Evolutionary conservation across 345 rosid genomes (phyloP).

Genomic region (Salix suchowensis): DNA sequence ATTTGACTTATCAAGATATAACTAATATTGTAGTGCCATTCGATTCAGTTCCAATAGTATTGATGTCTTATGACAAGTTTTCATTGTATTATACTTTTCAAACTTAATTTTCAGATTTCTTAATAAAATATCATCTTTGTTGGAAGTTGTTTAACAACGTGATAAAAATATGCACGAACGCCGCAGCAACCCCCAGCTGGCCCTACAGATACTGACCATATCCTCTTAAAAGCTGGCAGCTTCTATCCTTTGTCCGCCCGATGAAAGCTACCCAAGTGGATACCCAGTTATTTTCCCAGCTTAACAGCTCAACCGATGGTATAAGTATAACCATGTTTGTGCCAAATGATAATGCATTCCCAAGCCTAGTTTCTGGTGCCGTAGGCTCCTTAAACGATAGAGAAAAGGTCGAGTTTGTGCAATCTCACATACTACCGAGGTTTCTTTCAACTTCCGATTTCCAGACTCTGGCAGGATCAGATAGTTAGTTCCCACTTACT

Average conservation of each 20-base stretch:
- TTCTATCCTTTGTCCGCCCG: constrained; percentile 19
- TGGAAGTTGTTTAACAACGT: too few species aligned
- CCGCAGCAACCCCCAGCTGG: not conserved
- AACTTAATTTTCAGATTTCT: too few species aligned
- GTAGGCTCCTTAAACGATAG: constrained; percentile 6
- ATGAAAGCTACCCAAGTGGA: constrained; percentile 13
- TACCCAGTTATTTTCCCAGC: constrained; percentile 10
- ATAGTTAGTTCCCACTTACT: not conserved
- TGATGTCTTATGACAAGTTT: too few species aligned
- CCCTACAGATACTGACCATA: constrained; percentile 1
- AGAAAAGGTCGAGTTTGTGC: constrained; percentile 11
- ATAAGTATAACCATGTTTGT: constrained; percentile 24
- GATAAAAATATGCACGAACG: too few species aligned
- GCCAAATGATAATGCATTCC: constrained; percentile 16
- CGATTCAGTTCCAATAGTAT: too few species aligned
- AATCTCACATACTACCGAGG: constrained; percentile 13
- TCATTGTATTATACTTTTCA: too few species aligned
- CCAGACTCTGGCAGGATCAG: constrained; percentile 22
- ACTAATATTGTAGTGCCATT: accelerated
- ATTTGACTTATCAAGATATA: too few species aligned
- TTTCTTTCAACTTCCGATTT: constrained; percentile 5
- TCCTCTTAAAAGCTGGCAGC: constrained; percentile 17
- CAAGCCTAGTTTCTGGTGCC: constrained; percentile 8
- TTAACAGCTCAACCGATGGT: constrained; percentile 19
- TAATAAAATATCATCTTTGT: too few species aligned